Base-by-base conservation (phyloP, 495 filamentous ascomycete species). In the Aspergillus indologenus region DNA sequence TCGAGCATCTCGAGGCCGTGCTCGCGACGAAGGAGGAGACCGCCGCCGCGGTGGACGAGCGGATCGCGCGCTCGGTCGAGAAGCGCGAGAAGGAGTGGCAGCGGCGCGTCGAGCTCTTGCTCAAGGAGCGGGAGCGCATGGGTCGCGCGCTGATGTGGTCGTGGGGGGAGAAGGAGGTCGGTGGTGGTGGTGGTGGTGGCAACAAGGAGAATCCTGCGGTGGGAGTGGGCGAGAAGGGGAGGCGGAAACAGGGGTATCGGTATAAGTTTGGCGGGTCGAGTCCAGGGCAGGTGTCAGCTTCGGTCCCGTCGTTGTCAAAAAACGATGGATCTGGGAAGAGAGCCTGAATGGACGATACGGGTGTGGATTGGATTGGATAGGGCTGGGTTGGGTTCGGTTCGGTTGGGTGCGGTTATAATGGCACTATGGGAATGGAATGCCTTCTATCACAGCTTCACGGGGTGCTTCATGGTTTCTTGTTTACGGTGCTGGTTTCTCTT, bases 91-190 rank as follows among this genome's bases (percentile, higher is more conserved):
- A 71, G 40, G 79, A 82, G 56, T 83, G 80, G 80, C 72, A 79
- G 54, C 70, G 75, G 0, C 75, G 80, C 12, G 67, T 79, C 12
- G 75, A 83, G 48, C 59, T 85, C 7, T 61, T 83, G 8, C 82
- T 87, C 46, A 77, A 77, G 59, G 84, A 87, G 56, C 72, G 81
- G 40, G 81, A 80, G 29, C 78, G 75, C 45, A 77, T 83, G 76
- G 78, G 75, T 15, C 80, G 75, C 54, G 79, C 74, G 15, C 68
- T 83, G 54, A 68, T 83, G 71, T 72, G 67, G 72, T 64, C 57
- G 3, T 81, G 79, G 79, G 79, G 79, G 0, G 77, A 79, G 63
- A 79, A 82, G 55, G 80, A 83, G 43, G 72, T 55, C n/a, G 19
- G 40, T 42, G 50, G 11, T 18, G 24, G 9, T n/a, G 50, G 19